phyloP scores from a whole-genome alignment of 495 filamentous ascomycete genomes.

The Glutinoglossum americanum region DNA sequence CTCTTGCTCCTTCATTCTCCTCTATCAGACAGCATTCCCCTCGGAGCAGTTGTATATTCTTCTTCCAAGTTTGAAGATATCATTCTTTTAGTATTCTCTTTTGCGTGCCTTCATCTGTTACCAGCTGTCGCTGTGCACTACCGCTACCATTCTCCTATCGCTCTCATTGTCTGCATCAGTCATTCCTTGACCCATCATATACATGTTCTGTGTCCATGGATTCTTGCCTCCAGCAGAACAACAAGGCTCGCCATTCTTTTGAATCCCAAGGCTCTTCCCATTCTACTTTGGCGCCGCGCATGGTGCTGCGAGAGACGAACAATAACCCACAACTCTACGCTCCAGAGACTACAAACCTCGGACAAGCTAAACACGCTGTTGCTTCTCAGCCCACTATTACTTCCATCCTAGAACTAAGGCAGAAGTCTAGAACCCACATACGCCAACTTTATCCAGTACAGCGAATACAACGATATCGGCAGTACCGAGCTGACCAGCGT shows the following conservation, averaged over 20 bases:
- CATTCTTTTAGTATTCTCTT: constrained; percentile 1
- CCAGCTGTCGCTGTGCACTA: neutral
- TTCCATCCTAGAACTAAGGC: neutral
- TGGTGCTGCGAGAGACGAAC: constrained; percentile 27
- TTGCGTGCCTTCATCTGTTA: neutral
- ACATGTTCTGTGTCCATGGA: neutral
- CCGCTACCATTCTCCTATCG: neutral
- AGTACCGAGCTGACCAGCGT: constrained; percentile 46
- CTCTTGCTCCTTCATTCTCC: constrained; percentile 1
- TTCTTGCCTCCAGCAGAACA: neutral
- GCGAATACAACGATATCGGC: constrained; percentile 26
- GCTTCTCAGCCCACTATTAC: constrained; percentile 1
- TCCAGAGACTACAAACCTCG: neutral
- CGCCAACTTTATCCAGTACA: neutral
- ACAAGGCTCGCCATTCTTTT: neutral
- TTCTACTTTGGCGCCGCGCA: constrained; percentile 21
- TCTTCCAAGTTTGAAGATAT: neutral
- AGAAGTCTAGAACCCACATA: neutral
- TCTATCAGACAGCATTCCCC: neutral
- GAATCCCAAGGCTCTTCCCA: constrained; percentile 18
- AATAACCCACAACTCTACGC: constrained; percentile 26
- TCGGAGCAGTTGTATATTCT: neutral
- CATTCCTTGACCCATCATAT: neutral
- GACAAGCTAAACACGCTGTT: neutral
- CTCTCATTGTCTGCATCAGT: neutral